Percentiles rank a stretch among this genome's conserved stretches.
phyloP scores from a whole-genome alignment of 345 rosid species.

The Lepidium didymum region DNA sequence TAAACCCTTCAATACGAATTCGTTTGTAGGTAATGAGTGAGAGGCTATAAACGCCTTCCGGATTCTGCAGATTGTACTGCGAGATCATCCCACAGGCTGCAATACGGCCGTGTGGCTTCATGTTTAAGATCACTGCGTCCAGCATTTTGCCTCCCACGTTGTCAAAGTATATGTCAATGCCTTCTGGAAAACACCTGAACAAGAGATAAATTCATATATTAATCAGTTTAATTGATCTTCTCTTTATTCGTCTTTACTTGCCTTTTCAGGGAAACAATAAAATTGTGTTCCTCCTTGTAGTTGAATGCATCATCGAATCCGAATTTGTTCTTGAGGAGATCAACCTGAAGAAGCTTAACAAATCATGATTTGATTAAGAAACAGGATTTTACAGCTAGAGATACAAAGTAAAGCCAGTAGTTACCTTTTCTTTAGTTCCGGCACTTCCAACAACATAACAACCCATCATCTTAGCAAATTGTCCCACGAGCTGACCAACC shows the following conservation, averaged over 20 bases:
- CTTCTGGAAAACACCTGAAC: constrained; percentile 28
- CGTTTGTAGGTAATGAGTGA: constrained; percentile 17
- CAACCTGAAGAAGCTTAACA: constrained; percentile 2
- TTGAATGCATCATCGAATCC: constrained; percentile 65
- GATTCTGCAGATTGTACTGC: constrained; percentile 38
- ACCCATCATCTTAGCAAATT: constrained; percentile 31
- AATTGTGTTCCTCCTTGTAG: constrained; percentile 45
- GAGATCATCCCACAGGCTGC: constrained; percentile 57
- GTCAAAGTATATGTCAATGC: constrained; percentile 34
- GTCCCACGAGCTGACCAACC: constrained; percentile 28
- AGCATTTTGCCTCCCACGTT: constrained; percentile 52
- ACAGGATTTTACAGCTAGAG: background rate
- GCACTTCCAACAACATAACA: constrained; percentile 62
- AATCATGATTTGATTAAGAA: background rate
- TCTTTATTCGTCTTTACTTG: background rate
- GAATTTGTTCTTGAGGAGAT: constrained; percentile 41
- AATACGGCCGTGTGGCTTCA: constrained; percentile 41
- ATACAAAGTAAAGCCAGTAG: background rate
- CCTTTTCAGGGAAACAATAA: constrained; percentile 43
- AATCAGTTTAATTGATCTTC: background rate
- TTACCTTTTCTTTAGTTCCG: constrained; percentile 38
- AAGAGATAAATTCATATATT: background rate
- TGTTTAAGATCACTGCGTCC: constrained; percentile 45
- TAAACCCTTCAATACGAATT: constrained; percentile 32
- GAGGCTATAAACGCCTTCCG: constrained; percentile 28